Base-by-base conservation (phyloP, 352 stramenopile genomes). In the Globisporangium splendens region DNA sequence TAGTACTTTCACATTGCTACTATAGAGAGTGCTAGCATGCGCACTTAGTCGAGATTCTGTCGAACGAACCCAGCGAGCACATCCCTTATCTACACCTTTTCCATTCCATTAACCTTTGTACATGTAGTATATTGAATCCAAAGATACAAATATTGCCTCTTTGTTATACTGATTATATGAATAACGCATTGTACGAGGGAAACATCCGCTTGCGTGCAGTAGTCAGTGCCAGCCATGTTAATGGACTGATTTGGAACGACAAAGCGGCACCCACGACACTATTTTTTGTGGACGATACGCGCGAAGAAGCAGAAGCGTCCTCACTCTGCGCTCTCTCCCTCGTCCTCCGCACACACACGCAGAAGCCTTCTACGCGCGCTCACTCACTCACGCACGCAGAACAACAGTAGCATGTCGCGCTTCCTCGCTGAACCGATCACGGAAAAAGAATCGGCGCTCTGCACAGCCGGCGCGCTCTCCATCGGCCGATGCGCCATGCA, bases 371-470 rank as follows among this genome's bases (percentile, higher is more conserved):
- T 53, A 42, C n/a, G n/a, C n/a, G n/a, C n/a, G n/a, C n/a, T n/a
- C 33, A 38, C 7, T 12, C 18, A 53, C n/a, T 6, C 33, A 14
- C 47, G 56, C 1, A 21, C 3, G 18, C 21, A 33, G 1, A 21
- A 46, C 47, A 54, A 42, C 35, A 46, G 35, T 24, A 50, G 41
- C 33, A 95, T 95, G 86, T 92, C 83, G 22, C 83, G 82, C 69
- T 93, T 95, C 64, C 83, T 95, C 31, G 69, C 83, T 24, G 86
- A 93, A 67, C 86, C 86, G 39, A 83, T 86, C 47, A 93, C 82
- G 28, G 73, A 74, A 39, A 95, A 95, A 63, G 68, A 79, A 22
- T 89, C 82, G 42, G 64, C 67, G 48, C 63, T 56, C 44, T 75
- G 75, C 61, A 67, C 54, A 1, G 75, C 67, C 28, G 63, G 70